Percentiles rank a stretch among this genome's conserved stretches.
These are phyloP conservation scores for Atalantia buxifolia DNA, from an alignment of 345 rosid species.

Conservation along the genomic window DNA sequence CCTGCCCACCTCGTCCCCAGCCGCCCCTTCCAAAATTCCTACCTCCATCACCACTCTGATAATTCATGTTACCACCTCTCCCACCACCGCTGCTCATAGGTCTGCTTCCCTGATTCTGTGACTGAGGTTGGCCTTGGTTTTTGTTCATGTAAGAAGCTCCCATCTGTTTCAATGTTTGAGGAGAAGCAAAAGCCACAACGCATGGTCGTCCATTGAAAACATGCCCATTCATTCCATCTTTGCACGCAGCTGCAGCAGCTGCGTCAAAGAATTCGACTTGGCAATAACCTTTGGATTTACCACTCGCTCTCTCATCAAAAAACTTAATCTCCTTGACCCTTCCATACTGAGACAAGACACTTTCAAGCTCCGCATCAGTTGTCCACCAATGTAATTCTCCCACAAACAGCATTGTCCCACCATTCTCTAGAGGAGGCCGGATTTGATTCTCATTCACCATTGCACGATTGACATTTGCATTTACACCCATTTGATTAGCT, in stretches of 20 bases:
- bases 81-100: slow-evolving; percentile 58
- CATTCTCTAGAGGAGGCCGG: slow-evolving; percentile 59
- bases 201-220: slow-evolving; percentile 75
- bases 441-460: slow-evolving; percentile 61
- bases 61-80: slow-evolving; percentile 69
- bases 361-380: slow-evolving; percentile 80
- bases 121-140: slow-evolving; percentile 59
- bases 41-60: slow-evolving; percentile 66
- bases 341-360: slow-evolving; percentile 66
- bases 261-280: slow-evolving; percentile 81
- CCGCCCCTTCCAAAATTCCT: slow-evolving; percentile 76
- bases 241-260: slow-evolving; percentile 66
- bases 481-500: slow-evolving; percentile 52
- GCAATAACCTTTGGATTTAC: slow-evolving; percentile 88
- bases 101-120: slow-evolving; percentile 67
- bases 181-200: slow-evolving; percentile 86
- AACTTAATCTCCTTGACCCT: slow-evolving; percentile 80
- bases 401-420: slow-evolving; percentile 65
- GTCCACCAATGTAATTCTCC: slow-evolving; percentile 95
- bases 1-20: slow-evolving; percentile 75
- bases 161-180: slow-evolving; percentile 77
- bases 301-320: slow-evolving; percentile 84
- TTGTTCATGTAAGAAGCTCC: slow-evolving; percentile 67
- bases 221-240: slow-evolving; percentile 79
- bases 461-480: slow-evolving; percentile 26